Evolutionary conservation across 306 rosid genomes (phyloP), one percentile per base, ranked within the genome.

Genomic region (Glycine latifolia): DNA sequence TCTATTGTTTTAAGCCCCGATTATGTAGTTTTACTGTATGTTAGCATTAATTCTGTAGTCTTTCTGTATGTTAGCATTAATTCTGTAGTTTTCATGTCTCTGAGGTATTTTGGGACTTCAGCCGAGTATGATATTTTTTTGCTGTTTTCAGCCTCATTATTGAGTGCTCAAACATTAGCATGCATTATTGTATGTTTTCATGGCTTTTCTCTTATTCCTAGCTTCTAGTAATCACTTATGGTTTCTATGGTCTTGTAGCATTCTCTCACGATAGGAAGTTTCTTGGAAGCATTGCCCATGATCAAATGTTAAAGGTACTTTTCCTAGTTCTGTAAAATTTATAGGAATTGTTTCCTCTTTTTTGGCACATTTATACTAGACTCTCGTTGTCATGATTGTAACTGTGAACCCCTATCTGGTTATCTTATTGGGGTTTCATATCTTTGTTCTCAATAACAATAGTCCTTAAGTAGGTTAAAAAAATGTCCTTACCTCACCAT

Each of bases 211-310:
- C 15, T 44, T 69, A 41, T 20, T 70, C 12, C 15, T 74, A 41
- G 65, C 44, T 47, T 55, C 39, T 66, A 3, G 10, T 7, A 66
- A 79, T 87, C 67, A 84, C 82, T 43, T 43, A n/a, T 53, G 52
- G 31, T 81, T 77, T 80, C 52, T 87, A 1, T 85, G 69, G 75
- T 79, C 66, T 85, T 86, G 84, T 71, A 95, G 97, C 97, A 65
- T 88, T 92, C 85, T 95, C 97, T 16, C 87, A 90, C 65, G 91
- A 95, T 65, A 90, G 83, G 71, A 95, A 89, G 84, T 91, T 85
- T 75, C 89, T 95, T 69, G 97, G 97, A 60, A 95, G 98, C 71
- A 90, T 95, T 77, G 90, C 89, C 55, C 95, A 95, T 71, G 97
- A 95, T 83, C 82, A 87, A 72, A 70, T 87, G 90, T 86, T 95